Evolutionary conservation across 2,329 filamentous ascomycete species (phyloP).

Genomic region (Colletotrichum brevisporum): DNA sequence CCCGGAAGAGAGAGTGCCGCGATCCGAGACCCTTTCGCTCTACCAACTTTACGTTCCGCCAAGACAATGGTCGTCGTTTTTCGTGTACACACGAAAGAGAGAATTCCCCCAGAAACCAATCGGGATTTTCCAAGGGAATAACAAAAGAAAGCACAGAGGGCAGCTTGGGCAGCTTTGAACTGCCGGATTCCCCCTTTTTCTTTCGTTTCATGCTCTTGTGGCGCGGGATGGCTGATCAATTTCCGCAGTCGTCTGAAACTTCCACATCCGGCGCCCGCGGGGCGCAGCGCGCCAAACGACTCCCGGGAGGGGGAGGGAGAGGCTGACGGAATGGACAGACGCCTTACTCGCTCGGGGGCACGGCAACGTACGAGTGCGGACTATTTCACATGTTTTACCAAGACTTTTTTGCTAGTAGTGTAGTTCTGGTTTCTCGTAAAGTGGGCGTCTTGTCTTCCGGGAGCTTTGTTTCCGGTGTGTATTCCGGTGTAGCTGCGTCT

Average conservation of each 20-base stretch:
- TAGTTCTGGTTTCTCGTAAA: too few relatives aligned
- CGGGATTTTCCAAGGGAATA: too few relatives aligned
- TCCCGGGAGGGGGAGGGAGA: neutral
- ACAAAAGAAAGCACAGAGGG: too few relatives aligned
- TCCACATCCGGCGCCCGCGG: conserved; percentile 1
- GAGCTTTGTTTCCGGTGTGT: too few relatives aligned
- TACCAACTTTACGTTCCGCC: too few relatives aligned
- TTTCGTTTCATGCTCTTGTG: neutral
- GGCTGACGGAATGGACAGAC: too few relatives aligned
- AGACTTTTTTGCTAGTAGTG: neutral
- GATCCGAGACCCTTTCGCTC: neutral
- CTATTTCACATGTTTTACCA: conserved; percentile 1
- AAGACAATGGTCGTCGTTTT: too few relatives aligned
- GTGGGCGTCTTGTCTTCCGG: too few relatives aligned
- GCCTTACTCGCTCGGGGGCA: neutral
- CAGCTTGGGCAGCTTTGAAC: too few relatives aligned
- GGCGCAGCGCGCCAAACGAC: neutral
- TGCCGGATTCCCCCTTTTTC: neutral
- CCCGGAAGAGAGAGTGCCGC: neutral
- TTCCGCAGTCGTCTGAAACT: neutral
- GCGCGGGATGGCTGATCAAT: neutral
- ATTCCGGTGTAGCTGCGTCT: too few relatives aligned
- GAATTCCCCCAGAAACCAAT: too few relatives aligned
- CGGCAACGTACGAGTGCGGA: conserved; percentile 1
- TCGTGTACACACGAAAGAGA: too few relatives aligned